Conservation (phyloP, 257 asterid genomes). For the Handroanthus guayacan region DNA sequence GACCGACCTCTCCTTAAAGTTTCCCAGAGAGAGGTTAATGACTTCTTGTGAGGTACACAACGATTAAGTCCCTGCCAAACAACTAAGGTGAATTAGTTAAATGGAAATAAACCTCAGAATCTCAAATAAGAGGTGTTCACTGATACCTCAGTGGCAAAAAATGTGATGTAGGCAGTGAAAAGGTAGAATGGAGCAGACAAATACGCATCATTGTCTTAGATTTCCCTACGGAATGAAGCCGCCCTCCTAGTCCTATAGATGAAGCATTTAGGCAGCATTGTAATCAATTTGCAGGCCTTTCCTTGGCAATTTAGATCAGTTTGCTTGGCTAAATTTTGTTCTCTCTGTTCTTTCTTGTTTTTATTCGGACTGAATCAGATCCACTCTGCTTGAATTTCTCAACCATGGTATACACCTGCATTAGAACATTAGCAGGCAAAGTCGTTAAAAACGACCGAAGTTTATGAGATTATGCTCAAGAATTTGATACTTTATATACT, state of each 20-base stretch:
- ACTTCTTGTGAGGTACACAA: conserved; percentile 28
- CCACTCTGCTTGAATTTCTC: conserved; percentile 71
- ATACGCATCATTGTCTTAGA: neutral
- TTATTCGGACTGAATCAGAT: conserved; percentile 42
- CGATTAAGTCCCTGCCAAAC: neutral
- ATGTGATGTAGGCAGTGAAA: neutral
- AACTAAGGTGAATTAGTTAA: neutral
- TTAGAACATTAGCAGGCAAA: conserved; percentile 33
- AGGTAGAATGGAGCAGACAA: neutral
- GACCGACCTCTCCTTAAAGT: no score
- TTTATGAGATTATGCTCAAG: conserved; percentile 5
- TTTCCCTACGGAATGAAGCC: conserved; percentile 9
- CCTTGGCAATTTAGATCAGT: conserved; percentile 8
- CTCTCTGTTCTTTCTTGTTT: conserved; percentile 45
- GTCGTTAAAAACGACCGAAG: neutral
- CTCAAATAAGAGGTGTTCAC: neutral
- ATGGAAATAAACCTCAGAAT: neutral
- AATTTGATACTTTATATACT: neutral
- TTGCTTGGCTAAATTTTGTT: conserved; percentile 19
- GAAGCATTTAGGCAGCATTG: conserved; percentile 23
- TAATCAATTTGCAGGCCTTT: conserved; percentile 1
- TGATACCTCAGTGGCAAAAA: conserved; percentile 12
- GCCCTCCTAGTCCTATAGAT: neutral
- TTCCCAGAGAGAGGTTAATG: no score
- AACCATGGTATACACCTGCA: conserved; percentile 82